Evolutionary conservation across 225 moss, liverwort and hornwort species (phyloP), one percentile per base, ranked within the genome.

Genomic region (Takakia lepidozioides): DNA sequence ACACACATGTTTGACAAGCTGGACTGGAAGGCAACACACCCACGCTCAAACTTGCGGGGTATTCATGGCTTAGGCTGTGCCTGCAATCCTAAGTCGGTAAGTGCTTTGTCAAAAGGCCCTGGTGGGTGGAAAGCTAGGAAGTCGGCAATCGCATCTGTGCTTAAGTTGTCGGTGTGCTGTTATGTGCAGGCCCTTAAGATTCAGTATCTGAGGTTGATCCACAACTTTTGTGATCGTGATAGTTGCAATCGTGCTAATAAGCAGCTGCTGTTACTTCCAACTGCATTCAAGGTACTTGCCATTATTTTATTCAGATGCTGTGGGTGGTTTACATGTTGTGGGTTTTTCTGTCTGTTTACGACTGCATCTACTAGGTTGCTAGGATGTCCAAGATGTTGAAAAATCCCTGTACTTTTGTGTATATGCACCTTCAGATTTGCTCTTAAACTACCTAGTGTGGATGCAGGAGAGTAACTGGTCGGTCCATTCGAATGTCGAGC

Each of bases 211-310:
- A 67, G 86, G 48, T 65, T 86, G 8, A 64, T 86, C 47, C 86
- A 76, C 70, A 82, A 82, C 28, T 86, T 86, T 18, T 86, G 86
- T 32, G 86, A 86, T 39, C 82, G 82, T 30, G 86, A 86, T 46
- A 76, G 75, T 62, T 86, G 82, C 73, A 86, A 86, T 50, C 66
- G 55, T 28, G 73, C 65, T 18, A 86, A 82, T 55, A 86, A 86
- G 43, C 70, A 79, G 48, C 73, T 86, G 16, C 70, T 82, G 52
- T 46, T 86, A 61, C 67, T 55, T 25, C 68, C 86, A n/a, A 49
- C 59, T 8, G 52, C 22, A 6, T 46, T 38, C 56, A 66, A 65
- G 80, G 84, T 84, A 59, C n/a, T n/a, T n/a, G n/a, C n/a, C n/a
- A n/a, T n/a, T n/a, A n/a, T n/a, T n/a, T n/a, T n/a, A n/a, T n/a